Evolutionary conservation across 371 early-diverging fungal species (phyloP).

Genomic region (Mucor plumbeus): DNA sequence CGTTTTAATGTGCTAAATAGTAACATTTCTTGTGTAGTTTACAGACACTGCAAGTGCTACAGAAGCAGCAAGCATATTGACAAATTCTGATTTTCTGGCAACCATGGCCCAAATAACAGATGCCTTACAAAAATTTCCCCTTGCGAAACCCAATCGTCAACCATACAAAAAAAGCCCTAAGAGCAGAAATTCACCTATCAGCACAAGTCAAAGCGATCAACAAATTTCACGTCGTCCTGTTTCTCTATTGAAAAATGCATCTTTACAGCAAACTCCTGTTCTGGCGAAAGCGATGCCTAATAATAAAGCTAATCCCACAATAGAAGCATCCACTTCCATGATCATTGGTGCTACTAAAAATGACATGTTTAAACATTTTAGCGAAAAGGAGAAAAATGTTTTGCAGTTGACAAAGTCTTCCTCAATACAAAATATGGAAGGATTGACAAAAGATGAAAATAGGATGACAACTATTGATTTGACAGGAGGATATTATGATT

Average conservation of each 20-base stretch:
- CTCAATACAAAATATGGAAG: conserved; percentile 2
- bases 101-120: conserved; percentile 31
- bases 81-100: conserved; percentile 20
- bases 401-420: conserved; percentile 9
- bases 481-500: conserved; percentile 21
- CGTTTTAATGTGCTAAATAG: neutral
- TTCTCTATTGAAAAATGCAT: neutral
- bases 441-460: neutral
- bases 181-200: neutral
- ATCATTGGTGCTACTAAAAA: neutral
- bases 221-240: conserved; percentile 9
- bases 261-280: neutral
- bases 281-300: neutral
- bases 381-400: conserved; percentile 13
- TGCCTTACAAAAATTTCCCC: conserved; percentile 23
- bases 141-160: conserved; percentile 1
- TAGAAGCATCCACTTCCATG: conserved; percentile 12
- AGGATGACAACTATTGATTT: conserved; percentile 7
- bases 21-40: neutral
- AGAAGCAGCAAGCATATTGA: conserved; percentile 4
- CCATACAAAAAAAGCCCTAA: neutral
- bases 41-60: neutral
- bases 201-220: conserved; percentile 15
- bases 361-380: neutral
- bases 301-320: neutral